Conservation (phyloP, 805 yeast species). For the Ogataea nakhonphanomensis region DNA sequence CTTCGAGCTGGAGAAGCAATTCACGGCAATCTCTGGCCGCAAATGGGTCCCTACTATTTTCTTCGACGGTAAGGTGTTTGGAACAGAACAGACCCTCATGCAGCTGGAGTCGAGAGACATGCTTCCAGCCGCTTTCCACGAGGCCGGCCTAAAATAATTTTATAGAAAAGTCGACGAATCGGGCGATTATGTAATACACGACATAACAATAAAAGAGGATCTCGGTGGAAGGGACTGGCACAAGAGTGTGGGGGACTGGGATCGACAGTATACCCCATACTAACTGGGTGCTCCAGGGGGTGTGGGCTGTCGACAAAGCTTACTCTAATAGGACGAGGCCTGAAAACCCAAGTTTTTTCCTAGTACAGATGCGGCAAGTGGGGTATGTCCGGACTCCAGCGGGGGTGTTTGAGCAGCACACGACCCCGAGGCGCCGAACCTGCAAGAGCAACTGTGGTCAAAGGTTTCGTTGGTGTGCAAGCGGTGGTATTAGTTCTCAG, state of each 20-base stretch:
- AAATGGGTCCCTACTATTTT: conserved; percentile 71
- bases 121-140: conserved; percentile 35
- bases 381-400: conserved; percentile 8
- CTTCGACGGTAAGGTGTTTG: conserved; percentile 55
- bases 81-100: conserved; percentile 50
- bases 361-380: conserved; percentile 5
- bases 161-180: not conserved
- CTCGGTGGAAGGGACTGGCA: not conserved
- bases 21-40: conserved; percentile 53
- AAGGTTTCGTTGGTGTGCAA: too few species aligned
- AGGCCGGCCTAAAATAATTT: conserved; percentile 26
- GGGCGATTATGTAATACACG: not conserved
- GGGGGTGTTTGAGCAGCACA: conserved; percentile 6
- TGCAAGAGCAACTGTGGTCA: not conserved
- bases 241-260: too few species aligned
- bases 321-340: not conserved
- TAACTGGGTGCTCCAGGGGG: too few species aligned
- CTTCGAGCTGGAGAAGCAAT: conserved; percentile 47
- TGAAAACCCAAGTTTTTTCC: not conserved
- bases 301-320: conserved; percentile 1
- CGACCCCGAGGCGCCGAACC: conserved; percentile 1
- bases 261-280: too few species aligned
- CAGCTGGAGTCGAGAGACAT: conserved; percentile 34
- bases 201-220: not conserved
- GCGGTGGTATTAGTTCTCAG: too few species aligned